These are phyloP conservation scores for Sanghuangporus sanghuang DNA, from an alignment of 1,284 basidiomycete genomes.

Conservation along the genomic window DNA sequence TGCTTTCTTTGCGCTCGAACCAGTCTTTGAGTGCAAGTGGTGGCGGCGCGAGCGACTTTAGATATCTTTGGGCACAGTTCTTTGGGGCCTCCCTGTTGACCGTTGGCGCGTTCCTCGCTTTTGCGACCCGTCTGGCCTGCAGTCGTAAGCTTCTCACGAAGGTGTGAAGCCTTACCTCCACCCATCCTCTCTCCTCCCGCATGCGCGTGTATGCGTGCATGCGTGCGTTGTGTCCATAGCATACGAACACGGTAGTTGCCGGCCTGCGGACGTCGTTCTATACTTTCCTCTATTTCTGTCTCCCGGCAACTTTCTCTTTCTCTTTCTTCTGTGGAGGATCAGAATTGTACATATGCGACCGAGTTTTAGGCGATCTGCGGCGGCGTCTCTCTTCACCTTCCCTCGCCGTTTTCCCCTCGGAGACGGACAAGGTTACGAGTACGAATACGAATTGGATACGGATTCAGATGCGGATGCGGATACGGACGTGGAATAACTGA, in stretches of 20 bases:
- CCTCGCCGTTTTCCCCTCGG: not conserved
- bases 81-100: conserved; percentile 12
- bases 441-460: not conserved
- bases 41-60: conserved; percentile 7
- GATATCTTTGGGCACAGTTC: conserved; percentile 16
- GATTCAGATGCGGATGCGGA: no score
- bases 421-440: not conserved
- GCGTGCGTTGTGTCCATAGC: not conserved
- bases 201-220: not conserved
- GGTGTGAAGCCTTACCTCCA: conserved; percentile 1
- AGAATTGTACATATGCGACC: not conserved
- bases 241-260: not conserved
- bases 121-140: conserved; percentile 11
- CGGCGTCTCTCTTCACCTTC: not conserved
- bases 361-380: not conserved
- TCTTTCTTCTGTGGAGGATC: not conserved
- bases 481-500: no score
- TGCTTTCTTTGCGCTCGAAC: conserved; percentile 9
- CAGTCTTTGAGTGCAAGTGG: not conserved
- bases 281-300: not conserved
- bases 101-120: conserved; percentile 9
- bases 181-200: not conserved
- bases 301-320: not conserved
- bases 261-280: not conserved
- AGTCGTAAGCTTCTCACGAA: not conserved